Evolutionary conservation across 2,329 filamentous ascomycete genomes (phyloP).

Genomic region (Cercospora berteroae): DNA sequence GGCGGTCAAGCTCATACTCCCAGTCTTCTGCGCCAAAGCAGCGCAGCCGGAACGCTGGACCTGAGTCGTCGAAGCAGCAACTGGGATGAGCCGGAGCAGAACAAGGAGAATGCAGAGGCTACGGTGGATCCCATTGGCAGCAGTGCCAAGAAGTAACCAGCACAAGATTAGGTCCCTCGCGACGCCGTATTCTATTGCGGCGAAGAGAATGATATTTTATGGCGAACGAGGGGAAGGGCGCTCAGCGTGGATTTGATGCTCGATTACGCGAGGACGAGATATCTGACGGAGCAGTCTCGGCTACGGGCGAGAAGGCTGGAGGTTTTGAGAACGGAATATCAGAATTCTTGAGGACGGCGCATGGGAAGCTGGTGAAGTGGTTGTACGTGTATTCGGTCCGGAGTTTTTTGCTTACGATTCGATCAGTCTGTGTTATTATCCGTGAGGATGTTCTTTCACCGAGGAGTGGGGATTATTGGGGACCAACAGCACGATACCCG

Average conservation of each 20-base stretch:
- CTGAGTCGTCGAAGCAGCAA: slow-evolving; percentile 24
- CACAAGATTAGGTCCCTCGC: slow-evolving; percentile 15
- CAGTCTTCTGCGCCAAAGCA: slow-evolving; percentile 26
- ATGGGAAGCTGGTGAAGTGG: not conserved
- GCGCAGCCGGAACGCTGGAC: slow-evolving; percentile 20
- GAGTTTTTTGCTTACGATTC: not conserved
- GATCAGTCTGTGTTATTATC: not conserved
- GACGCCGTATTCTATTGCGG: slow-evolving; percentile 3
- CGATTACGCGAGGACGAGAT: not conserved
- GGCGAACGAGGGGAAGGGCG: not conserved
- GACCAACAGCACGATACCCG: not conserved
- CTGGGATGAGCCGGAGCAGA: slow-evolving; percentile 17
- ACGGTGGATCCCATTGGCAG: not conserved
- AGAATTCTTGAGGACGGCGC: not conserved
- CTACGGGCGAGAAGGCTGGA: not conserved
- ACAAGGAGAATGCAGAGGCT: slow-evolving; percentile 5
- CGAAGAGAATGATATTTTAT: not conserved
- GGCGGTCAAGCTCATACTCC: slow-evolving; percentile 63
- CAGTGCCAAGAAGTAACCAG: slow-evolving; percentile 6
- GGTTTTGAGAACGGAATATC: not conserved
- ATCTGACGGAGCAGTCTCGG: slow-evolving; percentile 6
- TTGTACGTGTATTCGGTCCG: not conserved
- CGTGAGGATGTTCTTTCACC: not conserved
- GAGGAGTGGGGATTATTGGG: not conserved
- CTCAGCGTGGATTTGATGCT: slow-evolving; percentile 5